Evolutionary conservation across 192 early-diverging fungal genomes (phyloP).

Genomic region (Entomortierella lignicola): DNA sequence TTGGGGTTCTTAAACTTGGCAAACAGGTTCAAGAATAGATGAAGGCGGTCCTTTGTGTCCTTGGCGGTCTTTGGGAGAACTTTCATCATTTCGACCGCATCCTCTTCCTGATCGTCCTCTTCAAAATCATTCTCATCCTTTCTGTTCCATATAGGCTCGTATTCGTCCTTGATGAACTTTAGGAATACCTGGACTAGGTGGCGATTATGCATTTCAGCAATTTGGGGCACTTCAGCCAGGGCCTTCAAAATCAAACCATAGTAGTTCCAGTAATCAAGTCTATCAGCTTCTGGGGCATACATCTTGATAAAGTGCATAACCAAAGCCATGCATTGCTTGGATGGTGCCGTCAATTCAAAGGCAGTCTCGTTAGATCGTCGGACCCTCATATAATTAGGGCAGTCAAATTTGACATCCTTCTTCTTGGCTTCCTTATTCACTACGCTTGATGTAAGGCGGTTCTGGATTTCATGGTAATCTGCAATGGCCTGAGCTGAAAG

Average conservation of each 20-base stretch:
- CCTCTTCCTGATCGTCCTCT: constrained; percentile 57
- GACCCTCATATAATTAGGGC: constrained; percentile 59
- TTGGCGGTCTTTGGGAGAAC: constrained; percentile 41
- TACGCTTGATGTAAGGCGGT: not conserved
- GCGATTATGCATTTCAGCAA: constrained; percentile 73
- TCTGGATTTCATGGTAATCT: constrained; percentile 31
- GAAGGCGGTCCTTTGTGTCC: constrained; percentile 40
- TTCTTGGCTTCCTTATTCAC: constrained; percentile 30
- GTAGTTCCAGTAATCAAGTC: constrained; percentile 80
- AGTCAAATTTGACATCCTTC: constrained; percentile 65
- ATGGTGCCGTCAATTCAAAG: constrained; percentile 35
- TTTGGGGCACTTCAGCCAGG: constrained; percentile 64
- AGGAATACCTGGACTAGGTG: constrained; percentile 75
- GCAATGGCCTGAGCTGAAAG: constrained; percentile 55
- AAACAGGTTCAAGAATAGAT: constrained; percentile 71
- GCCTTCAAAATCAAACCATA: constrained; percentile 70
- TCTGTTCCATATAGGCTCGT: constrained; percentile 52
- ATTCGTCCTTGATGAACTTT: constrained; percentile 66
- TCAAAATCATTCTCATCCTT: constrained; percentile 54
- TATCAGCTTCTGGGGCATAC: constrained; percentile 55
- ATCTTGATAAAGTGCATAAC: constrained; percentile 58
- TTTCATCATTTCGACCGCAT: constrained; percentile 38
- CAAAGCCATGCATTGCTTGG: constrained; percentile 38
- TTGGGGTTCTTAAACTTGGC: constrained; percentile 75
- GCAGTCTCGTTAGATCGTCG: constrained; percentile 44